A percentile compares a stretch with the other conserved stretches of the same genome.
Evolutionary conservation across 352 stramenopile genomes (phyloP).

Genomic region (Globisporangium radiosum): DNA sequence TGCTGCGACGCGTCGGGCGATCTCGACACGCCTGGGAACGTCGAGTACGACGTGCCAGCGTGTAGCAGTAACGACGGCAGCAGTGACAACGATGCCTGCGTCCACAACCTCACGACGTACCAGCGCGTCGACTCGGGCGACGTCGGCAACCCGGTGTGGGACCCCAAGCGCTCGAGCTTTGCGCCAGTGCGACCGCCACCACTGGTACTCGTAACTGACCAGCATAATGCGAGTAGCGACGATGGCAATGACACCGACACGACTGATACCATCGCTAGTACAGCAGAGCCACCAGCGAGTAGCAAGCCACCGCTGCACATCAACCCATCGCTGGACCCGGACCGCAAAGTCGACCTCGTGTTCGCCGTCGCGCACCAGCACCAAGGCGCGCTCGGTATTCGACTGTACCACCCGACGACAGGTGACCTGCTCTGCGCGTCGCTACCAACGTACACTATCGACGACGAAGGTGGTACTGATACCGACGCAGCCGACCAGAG

Average conservation of each 20-base stretch:
- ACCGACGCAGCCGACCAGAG: too few species aligned
- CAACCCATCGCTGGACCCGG: not conserved
- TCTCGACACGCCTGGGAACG: slow-evolving; percentile 1
- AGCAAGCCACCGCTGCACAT: not conserved
- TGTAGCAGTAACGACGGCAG: not conserved
- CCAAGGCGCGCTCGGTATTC: slow-evolving; percentile 1
- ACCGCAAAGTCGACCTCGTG: slow-evolving; percentile 9
- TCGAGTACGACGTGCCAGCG: slow-evolving; percentile 8
- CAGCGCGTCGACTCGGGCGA: slow-evolving; percentile 6
- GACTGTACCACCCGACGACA: not conserved
- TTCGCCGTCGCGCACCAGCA: slow-evolving; percentile 5
- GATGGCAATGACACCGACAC: not conserved
- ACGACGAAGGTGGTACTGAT: too few species aligned
- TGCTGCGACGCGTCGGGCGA: slow-evolving; percentile 8
- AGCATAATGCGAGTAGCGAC: too few species aligned
- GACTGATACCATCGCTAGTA: not conserved
- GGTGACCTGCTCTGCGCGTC: slow-evolving; percentile 4
- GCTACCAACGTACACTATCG: not conserved
- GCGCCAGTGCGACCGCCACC: not conserved
- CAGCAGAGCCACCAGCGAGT: not conserved
- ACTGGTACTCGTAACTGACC: too few species aligned
- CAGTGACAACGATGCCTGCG: not conserved
- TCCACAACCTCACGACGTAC: slow-evolving; percentile 9
- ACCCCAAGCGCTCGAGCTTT: not conserved
- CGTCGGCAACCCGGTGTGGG: slow-evolving; percentile 7